These are phyloP conservation scores for Brassica balearica DNA, from an alignment of 441 rosid species.

Conservation along the genomic window DNA sequence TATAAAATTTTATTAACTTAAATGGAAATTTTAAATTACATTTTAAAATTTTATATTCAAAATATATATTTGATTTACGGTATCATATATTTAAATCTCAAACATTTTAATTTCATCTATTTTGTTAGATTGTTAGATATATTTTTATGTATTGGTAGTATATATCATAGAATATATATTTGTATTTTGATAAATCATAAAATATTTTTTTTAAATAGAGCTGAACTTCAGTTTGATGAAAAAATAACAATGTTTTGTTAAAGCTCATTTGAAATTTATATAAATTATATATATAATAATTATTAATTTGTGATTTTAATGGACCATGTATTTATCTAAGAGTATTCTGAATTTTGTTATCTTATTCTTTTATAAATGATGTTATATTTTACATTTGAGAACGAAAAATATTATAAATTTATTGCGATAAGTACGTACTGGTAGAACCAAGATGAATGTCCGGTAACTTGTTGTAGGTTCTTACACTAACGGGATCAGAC, in stretches of 20 bases:
- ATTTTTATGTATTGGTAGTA: not conserved
- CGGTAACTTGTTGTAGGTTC: conserved; percentile 41
- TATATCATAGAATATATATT: too few species aligned
- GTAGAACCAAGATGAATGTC: not conserved
- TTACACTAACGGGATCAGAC: conserved; percentile 57
- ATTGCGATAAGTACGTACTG: not conserved
- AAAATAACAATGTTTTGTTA: not conserved
- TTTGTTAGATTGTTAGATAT: not conserved
- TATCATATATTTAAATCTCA: not conserved
- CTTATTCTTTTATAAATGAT: not conserved
- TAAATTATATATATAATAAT: too few species aligned
- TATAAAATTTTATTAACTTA: too few species aligned
- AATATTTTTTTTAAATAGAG: not conserved
- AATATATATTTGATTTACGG: too few species aligned
- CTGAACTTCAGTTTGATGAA: not conserved
- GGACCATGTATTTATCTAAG: not conserved
- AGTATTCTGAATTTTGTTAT: not conserved
- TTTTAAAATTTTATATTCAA: too few species aligned
- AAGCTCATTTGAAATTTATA: not conserved
- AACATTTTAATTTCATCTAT: not conserved
- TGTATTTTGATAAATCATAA: not conserved
- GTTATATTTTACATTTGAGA: not conserved
- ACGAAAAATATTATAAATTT: too few species aligned
- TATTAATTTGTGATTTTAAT: not conserved
- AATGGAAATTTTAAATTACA: not conserved